Conservation (phyloP, 495 filamentous ascomycete species). For the Penicillium salamii region DNA sequence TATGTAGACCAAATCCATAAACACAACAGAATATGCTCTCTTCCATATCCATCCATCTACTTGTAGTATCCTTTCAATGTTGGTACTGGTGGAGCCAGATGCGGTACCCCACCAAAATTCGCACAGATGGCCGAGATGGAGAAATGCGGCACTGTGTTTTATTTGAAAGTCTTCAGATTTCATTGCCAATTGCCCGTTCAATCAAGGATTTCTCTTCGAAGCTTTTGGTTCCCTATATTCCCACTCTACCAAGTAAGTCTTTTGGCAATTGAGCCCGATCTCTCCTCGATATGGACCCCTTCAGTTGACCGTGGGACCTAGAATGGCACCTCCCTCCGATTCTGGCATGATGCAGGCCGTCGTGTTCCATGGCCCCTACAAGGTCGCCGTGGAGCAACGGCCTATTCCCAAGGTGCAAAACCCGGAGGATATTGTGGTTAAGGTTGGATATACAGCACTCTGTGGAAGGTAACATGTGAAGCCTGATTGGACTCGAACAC, state of each 20-base stretch:
- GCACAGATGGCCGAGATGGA: conserved; percentile 10
- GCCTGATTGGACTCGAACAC: neutral
- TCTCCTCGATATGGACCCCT: neutral
- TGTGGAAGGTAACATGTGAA: conserved; percentile 71
- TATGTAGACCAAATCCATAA: no score
- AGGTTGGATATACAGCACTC: conserved; percentile 80
- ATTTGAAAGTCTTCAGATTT: neutral
- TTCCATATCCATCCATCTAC: no score
- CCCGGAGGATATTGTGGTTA: conserved; percentile 76
- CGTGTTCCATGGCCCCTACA: conserved; percentile 46
- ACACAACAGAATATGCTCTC: no score
- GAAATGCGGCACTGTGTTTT: conserved; percentile 1
- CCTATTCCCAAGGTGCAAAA: conserved; percentile 61
- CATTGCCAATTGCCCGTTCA: neutral
- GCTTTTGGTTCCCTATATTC: neutral
- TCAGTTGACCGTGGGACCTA: neutral
- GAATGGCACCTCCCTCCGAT: conserved; percentile 12
- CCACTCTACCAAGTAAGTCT: neutral
- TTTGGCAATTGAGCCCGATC: no score
- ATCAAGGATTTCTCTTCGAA: neutral
- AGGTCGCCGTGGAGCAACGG: conserved; percentile 47
- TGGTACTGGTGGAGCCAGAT: conserved; percentile 1
- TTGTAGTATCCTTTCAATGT: neutral
- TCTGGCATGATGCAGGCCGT: conserved; percentile 47
- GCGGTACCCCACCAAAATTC: conserved; percentile 8